A percentile compares a stretch with the other conserved stretches of the same genome.
Conservation (phyloP, 768 basidiomycete genomes). For the Epithele typhae region DNA sequence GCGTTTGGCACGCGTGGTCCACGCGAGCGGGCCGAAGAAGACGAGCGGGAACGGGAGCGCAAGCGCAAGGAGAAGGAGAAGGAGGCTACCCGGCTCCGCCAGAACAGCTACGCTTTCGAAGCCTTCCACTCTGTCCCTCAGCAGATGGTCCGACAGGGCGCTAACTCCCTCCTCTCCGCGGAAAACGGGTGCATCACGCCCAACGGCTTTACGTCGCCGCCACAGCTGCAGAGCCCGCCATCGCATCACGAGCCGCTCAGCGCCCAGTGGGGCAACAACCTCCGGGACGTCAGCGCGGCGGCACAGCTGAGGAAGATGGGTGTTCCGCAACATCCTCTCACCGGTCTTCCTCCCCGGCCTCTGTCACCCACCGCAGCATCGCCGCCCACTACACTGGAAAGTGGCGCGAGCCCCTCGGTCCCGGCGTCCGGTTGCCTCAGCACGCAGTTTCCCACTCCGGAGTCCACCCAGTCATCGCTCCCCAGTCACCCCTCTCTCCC, state of each 20-base stretch:
- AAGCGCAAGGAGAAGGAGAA: slow-evolving; percentile 51
- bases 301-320: slow-evolving; percentile 26
- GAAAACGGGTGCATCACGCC: slow-evolving; percentile 21
- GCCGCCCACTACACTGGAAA: slow-evolving; percentile 22
- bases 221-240: slow-evolving; percentile 13
- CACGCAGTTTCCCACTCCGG: slow-evolving; percentile 27
- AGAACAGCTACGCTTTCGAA: slow-evolving; percentile 56
- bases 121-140: slow-evolving; percentile 68
- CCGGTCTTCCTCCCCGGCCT: slow-evolving; percentile 20
- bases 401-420: slow-evolving; percentile 1
- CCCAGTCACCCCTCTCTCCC: slow-evolving; percentile 25
- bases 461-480: slow-evolving; percentile 21
- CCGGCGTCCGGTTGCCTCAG: slow-evolving; percentile 11
- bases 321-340: slow-evolving; percentile 15
- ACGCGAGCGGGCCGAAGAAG: slow-evolving; percentile 61
- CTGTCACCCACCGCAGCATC: slow-evolving; percentile 22
- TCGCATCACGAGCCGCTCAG: slow-evolving; percentile 15
- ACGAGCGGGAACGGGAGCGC: slow-evolving; percentile 45
- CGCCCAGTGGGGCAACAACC: slow-evolving; percentile 20
- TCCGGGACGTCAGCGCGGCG: slow-evolving; percentile 23
- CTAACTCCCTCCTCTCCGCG: slow-evolving; percentile 28
- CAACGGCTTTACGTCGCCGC: slow-evolving; percentile 2
- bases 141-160: slow-evolving; percentile 31
- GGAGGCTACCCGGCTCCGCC: slow-evolving; percentile 41
- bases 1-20: slow-evolving; percentile 42